These are phyloP conservation scores for Russula sp. DNA, from an alignment of 768 basidiomycete species.

Conservation along the genomic window DNA sequence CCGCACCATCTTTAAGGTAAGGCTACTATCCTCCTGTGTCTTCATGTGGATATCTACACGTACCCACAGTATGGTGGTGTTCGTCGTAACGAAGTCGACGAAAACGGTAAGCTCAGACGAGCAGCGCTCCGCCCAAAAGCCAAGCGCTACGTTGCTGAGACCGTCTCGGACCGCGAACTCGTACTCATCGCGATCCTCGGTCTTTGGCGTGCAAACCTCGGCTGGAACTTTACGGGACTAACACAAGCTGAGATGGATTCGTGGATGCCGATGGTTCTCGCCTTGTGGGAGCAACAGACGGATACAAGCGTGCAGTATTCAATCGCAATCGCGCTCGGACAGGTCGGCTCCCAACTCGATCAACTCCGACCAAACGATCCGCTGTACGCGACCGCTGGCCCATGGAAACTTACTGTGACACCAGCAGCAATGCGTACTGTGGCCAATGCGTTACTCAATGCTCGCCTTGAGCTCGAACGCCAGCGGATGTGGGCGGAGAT, in stretches of 20 bases:
- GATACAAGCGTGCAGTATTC: conserved; percentile 65
- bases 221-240: conserved; percentile 48
- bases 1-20: conserved; percentile 52
- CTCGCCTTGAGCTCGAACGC: conserved; percentile 52
- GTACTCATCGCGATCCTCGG: conserved; percentile 64
- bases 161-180: conserved; percentile 62
- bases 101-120: conserved; percentile 48
- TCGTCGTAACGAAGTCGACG: conserved; percentile 57
- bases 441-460: conserved; percentile 50
- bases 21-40: conserved; percentile 4
- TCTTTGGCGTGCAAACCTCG: conserved; percentile 54
- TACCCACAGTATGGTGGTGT: conserved; percentile 41
- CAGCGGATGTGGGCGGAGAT: conserved; percentile 68
- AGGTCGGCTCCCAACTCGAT: conserved; percentile 41
- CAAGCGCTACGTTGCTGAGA: conserved; percentile 50
- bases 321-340: conserved; percentile 44
- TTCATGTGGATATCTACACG: neutral
- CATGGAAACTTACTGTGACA: conserved; percentile 38
- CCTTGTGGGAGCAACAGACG: conserved; percentile 56
- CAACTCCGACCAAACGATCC: conserved; percentile 38
- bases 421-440: conserved; percentile 40
- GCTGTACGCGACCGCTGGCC: conserved; percentile 33
- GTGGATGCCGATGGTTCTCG: conserved; percentile 44
- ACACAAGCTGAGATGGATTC: conserved; percentile 36
- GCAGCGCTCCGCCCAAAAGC: conserved; percentile 53